A percentile compares a stretch with the other conserved stretches of the same genome.
Conservation (phyloP, 2,329 filamentous ascomycete genomes). For the Alternaria novae-zelandiae region DNA sequence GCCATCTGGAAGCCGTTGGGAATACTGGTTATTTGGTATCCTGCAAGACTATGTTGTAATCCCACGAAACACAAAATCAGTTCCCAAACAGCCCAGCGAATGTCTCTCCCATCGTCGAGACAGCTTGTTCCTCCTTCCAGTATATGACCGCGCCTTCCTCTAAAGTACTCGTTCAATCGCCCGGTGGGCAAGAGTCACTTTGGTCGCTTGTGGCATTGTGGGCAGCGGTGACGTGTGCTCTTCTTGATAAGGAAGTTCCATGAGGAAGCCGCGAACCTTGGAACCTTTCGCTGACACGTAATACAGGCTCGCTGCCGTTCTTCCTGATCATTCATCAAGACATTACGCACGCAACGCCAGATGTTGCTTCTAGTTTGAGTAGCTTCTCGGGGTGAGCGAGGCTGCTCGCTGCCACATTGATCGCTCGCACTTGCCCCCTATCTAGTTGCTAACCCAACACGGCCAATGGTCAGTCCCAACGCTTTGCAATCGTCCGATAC, state of each 20-base stretch:
- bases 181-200: background rate
- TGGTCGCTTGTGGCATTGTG: background rate
- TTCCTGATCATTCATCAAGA: background rate
- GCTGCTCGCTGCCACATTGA: background rate
- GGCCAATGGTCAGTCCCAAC: background rate
- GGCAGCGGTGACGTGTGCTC: background rate
- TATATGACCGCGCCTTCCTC: no score
- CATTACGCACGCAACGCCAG: accelerated
- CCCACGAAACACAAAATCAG: background rate
- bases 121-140: background rate
- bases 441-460: background rate
- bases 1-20: no score
- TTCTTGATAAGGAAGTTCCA: accelerated
- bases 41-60: background rate
- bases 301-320: background rate
- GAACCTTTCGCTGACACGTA: accelerated
- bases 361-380: background rate
- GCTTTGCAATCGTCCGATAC: background rate
- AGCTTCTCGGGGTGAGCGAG: background rate
- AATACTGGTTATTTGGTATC: background rate
- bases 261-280: background rate
- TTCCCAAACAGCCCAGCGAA: accelerated
- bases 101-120: background rate
- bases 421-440: background rate
- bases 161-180: accelerated